Evolutionary conservation across 345 rosid species (phyloP), one percentile per base, ranked within the genome.

Genomic region (Cardamine chenopodiifolia): DNA sequence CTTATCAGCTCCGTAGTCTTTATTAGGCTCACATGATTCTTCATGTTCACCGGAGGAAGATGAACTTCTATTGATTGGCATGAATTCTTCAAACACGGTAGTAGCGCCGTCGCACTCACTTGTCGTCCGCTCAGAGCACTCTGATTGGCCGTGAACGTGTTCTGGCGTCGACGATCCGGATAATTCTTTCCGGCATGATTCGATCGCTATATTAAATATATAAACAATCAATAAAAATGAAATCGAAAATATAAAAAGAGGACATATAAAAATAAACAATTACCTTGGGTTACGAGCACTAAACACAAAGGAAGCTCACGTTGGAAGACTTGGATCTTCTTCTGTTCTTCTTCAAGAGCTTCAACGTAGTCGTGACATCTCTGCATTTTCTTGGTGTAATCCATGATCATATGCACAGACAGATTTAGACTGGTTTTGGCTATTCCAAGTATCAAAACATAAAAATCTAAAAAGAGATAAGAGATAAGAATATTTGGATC

Each of bases 301-400:
- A 95, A 77, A 78, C 97, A 95, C 70, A 95, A 75, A 32, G 99
- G 99, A 68, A 95, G 97, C 68, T 92, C 97, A 26, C 97, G 89
- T 28, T 87, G 83, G 58, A 95, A 95, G 42, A 92, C 96, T 29
- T 81, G 92, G 73, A 95, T 90, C 83, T 95, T 95, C 28, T 89
- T 85, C 29, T 82, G 80, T 81, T 95, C 99, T 75, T 85, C 90
- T 78, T 89, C 88, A 8, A 95, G 78, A 1, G 91, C 90, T 32
- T 86, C 86, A 8, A 91, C 82, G 64, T 90, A 85, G 13, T 81
- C 84, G 25, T 81, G 80, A 47, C 88, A 79, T 62, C 80, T 68
- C 76, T 83, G 82, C 86, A 80, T 82, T 83, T 84, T 87, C 72
- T 77, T 75, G 1, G 85, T 49, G 57, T 29, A 86, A 76, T 84